Evolutionary conservation across 2,329 filamentous ascomycete genomes (phyloP), one percentile per base, ranked within the genome.

Genomic region (Claviceps quebecensis): DNA sequence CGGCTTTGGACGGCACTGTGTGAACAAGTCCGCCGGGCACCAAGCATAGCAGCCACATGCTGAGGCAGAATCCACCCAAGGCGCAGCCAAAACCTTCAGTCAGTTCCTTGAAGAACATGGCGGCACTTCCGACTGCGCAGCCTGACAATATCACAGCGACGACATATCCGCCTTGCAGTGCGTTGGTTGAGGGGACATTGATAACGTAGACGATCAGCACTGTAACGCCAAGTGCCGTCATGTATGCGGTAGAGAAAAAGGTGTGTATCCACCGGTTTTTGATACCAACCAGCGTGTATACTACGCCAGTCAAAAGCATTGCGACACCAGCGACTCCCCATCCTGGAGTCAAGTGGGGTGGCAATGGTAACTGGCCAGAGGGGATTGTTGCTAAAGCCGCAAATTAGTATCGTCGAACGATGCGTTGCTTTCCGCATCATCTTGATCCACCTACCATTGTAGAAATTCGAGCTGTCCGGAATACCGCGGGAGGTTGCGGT

Each of bases 121-220:
- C 80, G 3, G 83, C 69, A 13, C 74, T 85, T 16, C 90, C 91
- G 19, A 95, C 76, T 22, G 88, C 73, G 5, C 81, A 63, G 1
- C 89, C 88, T 0, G 88, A 83, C 55, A 88, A 67, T 38, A 87
- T 75, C 2, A 77, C 78, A 2, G 88, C 90, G 6, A 89, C 86
- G 38, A 97, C 78, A 64, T 93, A 96, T 34, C 81, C 91, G 26
- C 88, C 91, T 67, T 96, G 88, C 2, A 93, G 71, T 0, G 80
- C 86, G 63, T 86, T 71, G 53, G 75, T 80, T 40, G 95, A 77
- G 0, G 89, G 88, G 0, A 83, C 77, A 51, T 76, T 83, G 84
- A 94, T 93, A 40, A 96, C 83, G 63, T 96, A 96, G 45, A 95
- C 67, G 51, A 96, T 87, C 22, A 97, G 72, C 2, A 95, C 84